phyloP scores from a whole-genome alignment of 345 rosid genomes.

The Populus davidiana region DNA sequence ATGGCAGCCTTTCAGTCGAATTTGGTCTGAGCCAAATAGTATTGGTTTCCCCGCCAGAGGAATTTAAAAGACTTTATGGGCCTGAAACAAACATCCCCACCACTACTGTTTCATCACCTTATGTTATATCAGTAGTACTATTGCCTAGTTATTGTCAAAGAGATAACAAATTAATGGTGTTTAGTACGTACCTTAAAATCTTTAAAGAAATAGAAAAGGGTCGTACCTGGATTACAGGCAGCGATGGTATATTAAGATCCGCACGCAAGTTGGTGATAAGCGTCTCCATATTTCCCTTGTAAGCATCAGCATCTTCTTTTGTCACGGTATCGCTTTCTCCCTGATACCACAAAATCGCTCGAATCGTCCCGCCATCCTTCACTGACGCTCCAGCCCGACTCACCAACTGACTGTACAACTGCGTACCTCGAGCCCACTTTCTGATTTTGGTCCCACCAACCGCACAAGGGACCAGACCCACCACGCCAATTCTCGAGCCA shows the following conservation, averaged over 20 bases:
- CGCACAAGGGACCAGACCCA: slow-evolving; percentile 26
- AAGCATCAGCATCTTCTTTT: slow-evolving; percentile 19
- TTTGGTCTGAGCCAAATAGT: too few relatives aligned
- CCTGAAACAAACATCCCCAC: not conserved
- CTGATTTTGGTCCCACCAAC: slow-evolving; percentile 21
- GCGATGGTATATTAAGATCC: slow-evolving; percentile 19
- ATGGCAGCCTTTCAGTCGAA: too few relatives aligned
- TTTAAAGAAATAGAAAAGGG: too few relatives aligned
- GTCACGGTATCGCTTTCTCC: slow-evolving; percentile 26
- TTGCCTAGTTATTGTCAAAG: too few relatives aligned
- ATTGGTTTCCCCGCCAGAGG: too few relatives aligned
- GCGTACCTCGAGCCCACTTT: slow-evolving; percentile 17
- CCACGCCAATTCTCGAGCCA: slow-evolving; percentile 6
- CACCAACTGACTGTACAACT: slow-evolving; percentile 7
- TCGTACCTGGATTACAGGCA: slow-evolving; percentile 22
- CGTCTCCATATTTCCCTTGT: slow-evolving; percentile 14
- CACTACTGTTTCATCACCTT: not conserved
- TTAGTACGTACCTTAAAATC: too few relatives aligned
- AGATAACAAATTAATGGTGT: too few relatives aligned
- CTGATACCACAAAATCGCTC: slow-evolving; percentile 27
- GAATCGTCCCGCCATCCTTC: slow-evolving; percentile 19
- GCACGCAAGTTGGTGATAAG: slow-evolving; percentile 13
- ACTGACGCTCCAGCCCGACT: slow-evolving; percentile 16
- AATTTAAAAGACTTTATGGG: too few relatives aligned
- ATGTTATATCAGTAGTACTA: too few relatives aligned